These are phyloP conservation scores for Nephelium lappaceum DNA, from an alignment of 345 rosid species.

Conservation along the genomic window DNA sequence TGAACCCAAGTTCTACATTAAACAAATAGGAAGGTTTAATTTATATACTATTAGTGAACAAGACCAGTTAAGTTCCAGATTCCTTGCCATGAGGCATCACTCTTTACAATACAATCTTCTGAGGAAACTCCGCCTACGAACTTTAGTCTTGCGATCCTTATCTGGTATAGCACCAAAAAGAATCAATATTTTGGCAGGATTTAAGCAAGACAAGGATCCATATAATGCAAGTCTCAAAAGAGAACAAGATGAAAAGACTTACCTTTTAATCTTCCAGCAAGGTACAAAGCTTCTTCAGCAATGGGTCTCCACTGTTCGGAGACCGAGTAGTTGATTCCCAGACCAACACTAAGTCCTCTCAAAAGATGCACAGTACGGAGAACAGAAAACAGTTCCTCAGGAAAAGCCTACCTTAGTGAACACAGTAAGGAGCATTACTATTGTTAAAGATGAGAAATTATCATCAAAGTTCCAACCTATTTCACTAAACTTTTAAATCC, in stretches of 20 bases:
- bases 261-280: conserved; percentile 79
- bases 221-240: neutral
- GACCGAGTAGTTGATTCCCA: conserved; percentile 81
- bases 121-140: conserved; percentile 19
- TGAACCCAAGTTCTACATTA: neutral
- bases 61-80: neutral
- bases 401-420: conserved; percentile 58
- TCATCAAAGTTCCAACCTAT: neutral
- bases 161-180: conserved; percentile 28
- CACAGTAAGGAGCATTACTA: neutral
- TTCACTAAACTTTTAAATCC: neutral
- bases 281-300: conserved; percentile 80
- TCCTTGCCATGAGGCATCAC: conserved; percentile 14
- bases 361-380: conserved; percentile 82
- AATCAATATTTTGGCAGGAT: neutral
- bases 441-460: neutral
- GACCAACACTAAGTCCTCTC: conserved; percentile 93
- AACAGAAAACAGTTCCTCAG: conserved; percentile 88
- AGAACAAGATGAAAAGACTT: conserved; percentile 1
- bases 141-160: conserved; percentile 29
- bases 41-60: neutral
- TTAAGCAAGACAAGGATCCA: neutral
- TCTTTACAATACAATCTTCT: conserved; percentile 40
- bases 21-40: neutral
- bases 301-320: conserved; percentile 86